Evolutionary conservation across 129 eudicot species (phyloP), one percentile per base, ranked within the genome.

Genomic region (Kitagawia praeruptora): DNA sequence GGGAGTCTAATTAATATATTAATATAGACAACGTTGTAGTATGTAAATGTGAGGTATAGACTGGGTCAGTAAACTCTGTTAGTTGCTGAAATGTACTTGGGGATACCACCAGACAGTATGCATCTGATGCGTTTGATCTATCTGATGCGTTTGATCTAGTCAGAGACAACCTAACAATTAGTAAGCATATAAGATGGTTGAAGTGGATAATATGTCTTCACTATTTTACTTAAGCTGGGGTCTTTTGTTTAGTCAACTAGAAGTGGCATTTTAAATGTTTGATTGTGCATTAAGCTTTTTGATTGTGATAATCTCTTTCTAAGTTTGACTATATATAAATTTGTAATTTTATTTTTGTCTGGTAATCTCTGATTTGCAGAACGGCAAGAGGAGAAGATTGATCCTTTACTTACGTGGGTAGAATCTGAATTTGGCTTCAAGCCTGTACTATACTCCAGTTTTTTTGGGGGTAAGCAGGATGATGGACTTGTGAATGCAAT

Each of bases 341-440:
- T 10, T 0, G 6, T 40, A 4, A 72, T 4, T 19, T 39, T 16
- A 4, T 54, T 76, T 56, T 54, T n/a, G 31, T 23, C 23, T 67
- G 41, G 40, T 75, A 34, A 40, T 53, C 5, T n/a, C 42, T 54
- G 72, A 69, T 79, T 56, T 81, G 79, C 88, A 96, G 96, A 89
- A 38, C 80, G 78, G 54, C 99, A 96, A 88, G 93, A 85, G 83
- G 90, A 92, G 91, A 96, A 92, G 82, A 83, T 92, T 47, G 91
- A 88, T 77, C 99, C 95, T 39, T 75, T 96, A 34, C 92, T 96
- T 46, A 80, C 85, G 23, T 92, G 99, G 98, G 85, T 96, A 75
- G 91, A 96, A 81, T 89, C 96, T 48, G 99, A 96, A 82, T 96
- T 96, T 80, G 97, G 99, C 51, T 84, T 79, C 85, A 96, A 90